Evolutionary conservation across 345 rosid species (phyloP).

Genomic region (Ceriops decandra): DNA sequence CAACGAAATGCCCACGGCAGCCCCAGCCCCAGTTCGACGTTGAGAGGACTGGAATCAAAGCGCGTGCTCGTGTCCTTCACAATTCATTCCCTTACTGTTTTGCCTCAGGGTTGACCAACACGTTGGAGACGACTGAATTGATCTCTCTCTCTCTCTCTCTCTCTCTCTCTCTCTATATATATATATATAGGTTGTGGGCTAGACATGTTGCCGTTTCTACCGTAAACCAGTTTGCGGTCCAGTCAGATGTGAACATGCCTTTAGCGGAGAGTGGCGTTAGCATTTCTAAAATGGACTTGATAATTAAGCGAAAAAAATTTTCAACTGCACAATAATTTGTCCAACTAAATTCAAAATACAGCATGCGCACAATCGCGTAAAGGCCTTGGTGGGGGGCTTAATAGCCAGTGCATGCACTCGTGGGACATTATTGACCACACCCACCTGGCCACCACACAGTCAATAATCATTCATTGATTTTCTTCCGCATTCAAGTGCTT

Average conservation of each 20-base stretch:
- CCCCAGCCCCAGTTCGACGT: too few relatives aligned
- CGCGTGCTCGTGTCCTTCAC: too few relatives aligned
- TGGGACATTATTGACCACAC: background rate
- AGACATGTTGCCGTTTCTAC: too few relatives aligned
- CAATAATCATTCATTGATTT: background rate
- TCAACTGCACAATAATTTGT: constrained; percentile 16
- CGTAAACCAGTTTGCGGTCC: too few relatives aligned
- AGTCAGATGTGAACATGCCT: background rate
- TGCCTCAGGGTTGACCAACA: too few relatives aligned
- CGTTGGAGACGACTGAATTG: too few relatives aligned
- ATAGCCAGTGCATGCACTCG: background rate
- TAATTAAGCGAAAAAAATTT: background rate
- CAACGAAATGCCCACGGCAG: too few relatives aligned
- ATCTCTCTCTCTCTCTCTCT: too few relatives aligned
- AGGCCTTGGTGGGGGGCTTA: background rate
- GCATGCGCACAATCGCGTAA: background rate
- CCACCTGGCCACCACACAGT: background rate
- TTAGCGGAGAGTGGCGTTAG: constrained; percentile 9
- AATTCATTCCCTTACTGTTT: too few relatives aligned
- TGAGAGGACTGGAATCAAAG: too few relatives aligned
- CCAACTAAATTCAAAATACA: background rate
- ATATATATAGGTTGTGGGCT: too few relatives aligned
- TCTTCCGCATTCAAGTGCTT: background rate
- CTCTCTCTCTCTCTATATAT: too few relatives aligned
- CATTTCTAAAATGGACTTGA: background rate